These are phyloP conservation scores for Cyberlindnera euphorbiiphila DNA, from an alignment of 805 yeast genomes.

Conservation along the genomic window DNA sequence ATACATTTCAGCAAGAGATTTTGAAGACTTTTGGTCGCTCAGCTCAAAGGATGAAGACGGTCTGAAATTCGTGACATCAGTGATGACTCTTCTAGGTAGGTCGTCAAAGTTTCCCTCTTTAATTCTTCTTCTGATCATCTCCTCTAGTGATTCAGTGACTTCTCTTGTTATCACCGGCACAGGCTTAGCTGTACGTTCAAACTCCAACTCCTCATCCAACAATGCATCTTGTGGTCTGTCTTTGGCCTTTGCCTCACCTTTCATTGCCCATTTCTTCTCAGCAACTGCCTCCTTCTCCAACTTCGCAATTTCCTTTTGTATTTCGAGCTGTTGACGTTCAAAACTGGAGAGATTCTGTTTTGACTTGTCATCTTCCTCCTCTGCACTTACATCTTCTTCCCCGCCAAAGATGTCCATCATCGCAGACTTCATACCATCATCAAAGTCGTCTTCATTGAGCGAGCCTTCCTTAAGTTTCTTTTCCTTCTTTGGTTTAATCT, in stretches of 20 bases:
- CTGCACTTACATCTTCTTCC: constrained; percentile 40
- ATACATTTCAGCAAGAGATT: constrained; percentile 87
- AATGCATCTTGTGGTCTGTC: constrained; percentile 84
- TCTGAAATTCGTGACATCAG: constrained; percentile 61
- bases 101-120: constrained; percentile 78
- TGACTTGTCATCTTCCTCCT: constrained; percentile 27
- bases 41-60: constrained; percentile 56
- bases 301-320: constrained; percentile 71
- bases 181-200: constrained; percentile 91
- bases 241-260: constrained; percentile 83
- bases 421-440: constrained; percentile 55
- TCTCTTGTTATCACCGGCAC: constrained; percentile 93
- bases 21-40: constrained; percentile 77
- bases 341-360: constrained; percentile 60
- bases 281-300: constrained; percentile 86
- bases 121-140: constrained; percentile 80
- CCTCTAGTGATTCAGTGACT: constrained; percentile 82
- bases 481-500: constrained; percentile 11
- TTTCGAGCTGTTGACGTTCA: constrained; percentile 75
- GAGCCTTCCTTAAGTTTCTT: constrained; percentile 29
- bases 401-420: constrained; percentile 35
- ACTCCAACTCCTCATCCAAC: constrained; percentile 76
- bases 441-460: constrained; percentile 58
- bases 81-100: constrained; percentile 65
- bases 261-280: constrained; percentile 89